Conservation (phyloP, 495 filamentous ascomycete genomes). For the Pyronema domesticum region DNA sequence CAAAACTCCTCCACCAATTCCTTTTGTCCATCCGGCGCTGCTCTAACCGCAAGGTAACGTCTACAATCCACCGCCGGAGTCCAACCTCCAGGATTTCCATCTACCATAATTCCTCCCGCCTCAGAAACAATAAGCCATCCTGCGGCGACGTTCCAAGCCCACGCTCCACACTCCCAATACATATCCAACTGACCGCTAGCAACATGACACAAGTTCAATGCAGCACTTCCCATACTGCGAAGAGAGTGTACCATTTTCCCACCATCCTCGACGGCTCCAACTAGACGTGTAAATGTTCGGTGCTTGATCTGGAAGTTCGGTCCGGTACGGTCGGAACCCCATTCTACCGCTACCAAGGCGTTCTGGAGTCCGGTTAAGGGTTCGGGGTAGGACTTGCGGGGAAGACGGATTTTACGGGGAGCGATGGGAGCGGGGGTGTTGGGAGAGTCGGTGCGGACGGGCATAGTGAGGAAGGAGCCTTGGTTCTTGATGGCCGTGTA, state of each 20-base stretch:
- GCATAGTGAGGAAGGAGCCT: constrained; percentile 44
- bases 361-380: constrained; percentile 41
- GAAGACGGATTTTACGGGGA: constrained; percentile 34
- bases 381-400: constrained; percentile 33
- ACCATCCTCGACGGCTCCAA: constrained; percentile 41
- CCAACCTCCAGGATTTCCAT: constrained; percentile 66
- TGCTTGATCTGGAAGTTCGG: constrained; percentile 59
- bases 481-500: constrained; percentile 53
- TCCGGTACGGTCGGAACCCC: constrained; percentile 57
- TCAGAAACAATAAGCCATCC: constrained; percentile 78
- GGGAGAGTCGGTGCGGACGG: constrained; percentile 26
- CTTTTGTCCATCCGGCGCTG: constrained; percentile 46
- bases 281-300: constrained; percentile 49
- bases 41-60: constrained; percentile 61
- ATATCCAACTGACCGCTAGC: constrained; percentile 61
- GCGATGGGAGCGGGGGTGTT: constrained; percentile 19
- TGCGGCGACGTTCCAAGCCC: constrained; percentile 88
- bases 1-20: constrained; percentile 72
- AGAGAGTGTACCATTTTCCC: constrained; percentile 75
- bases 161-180: constrained; percentile 91
- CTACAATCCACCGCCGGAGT: constrained; percentile 54
- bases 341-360: constrained; percentile 56
- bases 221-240: constrained; percentile 58
- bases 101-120: constrained; percentile 63
- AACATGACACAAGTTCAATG: constrained; percentile 66